phyloP scores from a whole-genome alignment of 163 green algal genomes.

The Scenedesmus sp. region DNA sequence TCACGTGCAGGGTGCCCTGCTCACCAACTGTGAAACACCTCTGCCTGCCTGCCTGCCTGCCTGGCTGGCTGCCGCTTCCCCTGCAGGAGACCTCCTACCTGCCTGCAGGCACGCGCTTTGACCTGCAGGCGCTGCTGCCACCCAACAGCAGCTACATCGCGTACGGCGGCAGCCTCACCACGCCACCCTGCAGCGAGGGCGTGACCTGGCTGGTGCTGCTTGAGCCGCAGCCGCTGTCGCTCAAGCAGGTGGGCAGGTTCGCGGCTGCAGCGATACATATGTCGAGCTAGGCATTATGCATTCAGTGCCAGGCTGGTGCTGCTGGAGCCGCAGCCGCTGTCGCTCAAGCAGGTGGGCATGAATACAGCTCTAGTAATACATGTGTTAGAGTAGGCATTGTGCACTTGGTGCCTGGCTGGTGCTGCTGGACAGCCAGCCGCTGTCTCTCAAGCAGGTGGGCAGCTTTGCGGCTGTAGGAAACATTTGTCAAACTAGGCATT shows the following conservation, averaged over 20 bases:
- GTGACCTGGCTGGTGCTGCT: slow-evolving; percentile 45
- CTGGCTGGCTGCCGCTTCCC: not conserved
- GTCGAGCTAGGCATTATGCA: too few species aligned
- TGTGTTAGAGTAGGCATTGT: too few species aligned
- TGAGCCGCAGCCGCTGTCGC: slow-evolving; percentile 3
- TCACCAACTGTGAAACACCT: too few species aligned
- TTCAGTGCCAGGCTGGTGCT: slow-evolving; percentile 29
- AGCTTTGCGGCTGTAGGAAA: not conserved
- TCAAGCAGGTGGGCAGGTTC: slow-evolving; percentile 4
- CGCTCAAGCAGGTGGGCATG: not conserved
- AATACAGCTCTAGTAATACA: too few species aligned
- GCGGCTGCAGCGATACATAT: not conserved
- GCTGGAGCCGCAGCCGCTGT: not conserved
- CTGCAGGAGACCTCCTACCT: slow-evolving; percentile 24
- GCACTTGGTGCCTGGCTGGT: not conserved
- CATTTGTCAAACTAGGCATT: not conserved
- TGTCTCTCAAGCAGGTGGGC: not conserved
- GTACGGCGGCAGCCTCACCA: slow-evolving; percentile 44
- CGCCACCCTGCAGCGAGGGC: slow-evolving; percentile 49
- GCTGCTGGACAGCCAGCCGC: not conserved
- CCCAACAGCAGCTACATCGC: slow-evolving; percentile 14
- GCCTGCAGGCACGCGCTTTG: not conserved
- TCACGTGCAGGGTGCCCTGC: too few species aligned
- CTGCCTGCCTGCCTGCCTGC: not conserved
- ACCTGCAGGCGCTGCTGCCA: slow-evolving; percentile 34